phyloP scores from a whole-genome alignment of 192 early-diverging fungal species.

The Coemansia furcata region DNA sequence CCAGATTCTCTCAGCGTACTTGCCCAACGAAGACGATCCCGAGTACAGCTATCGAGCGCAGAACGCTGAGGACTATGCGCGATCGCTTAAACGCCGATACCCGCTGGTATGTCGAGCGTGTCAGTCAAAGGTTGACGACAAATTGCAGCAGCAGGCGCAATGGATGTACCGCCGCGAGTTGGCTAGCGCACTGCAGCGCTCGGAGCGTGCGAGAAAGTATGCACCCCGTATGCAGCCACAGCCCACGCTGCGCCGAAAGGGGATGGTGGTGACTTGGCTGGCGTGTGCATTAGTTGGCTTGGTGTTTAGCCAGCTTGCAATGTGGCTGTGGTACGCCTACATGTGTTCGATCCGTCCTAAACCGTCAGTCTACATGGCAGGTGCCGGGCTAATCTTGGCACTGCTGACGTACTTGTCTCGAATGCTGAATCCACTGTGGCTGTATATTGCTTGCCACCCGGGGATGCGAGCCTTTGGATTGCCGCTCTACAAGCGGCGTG shows the following conservation, averaged over 20 bases:
- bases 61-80: conserved; percentile 30
- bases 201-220: conserved; percentile 15
- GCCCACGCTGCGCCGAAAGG: conserved; percentile 35
- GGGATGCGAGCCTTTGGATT: conserved; percentile 31
- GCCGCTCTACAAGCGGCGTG: conserved; percentile 24
- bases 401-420: conserved; percentile 16
- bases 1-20: conserved; percentile 35
- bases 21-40: conserved; percentile 37
- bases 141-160: conserved; percentile 38
- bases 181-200: conserved; percentile 30
- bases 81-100: conserved; percentile 27
- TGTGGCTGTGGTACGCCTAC: conserved; percentile 15
- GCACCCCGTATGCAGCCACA: conserved; percentile 12
- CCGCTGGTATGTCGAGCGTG: conserved; percentile 39
- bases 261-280: conserved; percentile 25
- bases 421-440: conserved; percentile 43
- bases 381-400: conserved; percentile 8
- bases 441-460: conserved; percentile 27
- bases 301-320: conserved; percentile 9
- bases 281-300: conserved; percentile 14
- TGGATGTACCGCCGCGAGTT: conserved; percentile 33
- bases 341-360: neutral
- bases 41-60: conserved; percentile 15
- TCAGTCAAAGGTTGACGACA: conserved; percentile 32
- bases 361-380: neutral